Evolutionary conservation across 495 filamentous ascomycete genomes (phyloP).

Genomic region (Neurospora hispaniola): DNA sequence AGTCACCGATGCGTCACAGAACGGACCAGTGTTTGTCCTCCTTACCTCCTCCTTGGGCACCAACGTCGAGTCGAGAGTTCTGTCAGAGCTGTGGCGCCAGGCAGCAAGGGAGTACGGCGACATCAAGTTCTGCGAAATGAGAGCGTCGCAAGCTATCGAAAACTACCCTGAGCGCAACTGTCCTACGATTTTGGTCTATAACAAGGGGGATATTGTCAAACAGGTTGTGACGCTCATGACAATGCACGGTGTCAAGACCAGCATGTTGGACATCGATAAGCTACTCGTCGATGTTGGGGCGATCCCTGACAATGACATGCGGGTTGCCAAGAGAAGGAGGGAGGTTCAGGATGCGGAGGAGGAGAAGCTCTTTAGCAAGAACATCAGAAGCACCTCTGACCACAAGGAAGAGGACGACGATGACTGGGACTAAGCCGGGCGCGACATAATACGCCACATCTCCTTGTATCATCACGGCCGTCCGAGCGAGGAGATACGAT

Average conservation of each 20-base stretch:
- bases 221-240: constrained; percentile 81
- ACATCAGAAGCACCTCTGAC: constrained; percentile 33
- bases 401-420: constrained; percentile 55
- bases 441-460: neutral
- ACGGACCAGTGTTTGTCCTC: constrained; percentile 68
- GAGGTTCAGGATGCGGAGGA: constrained; percentile 50
- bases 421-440: constrained; percentile 59
- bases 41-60: constrained; percentile 64
- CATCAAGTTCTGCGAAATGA: constrained; percentile 95
- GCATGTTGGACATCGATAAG: constrained; percentile 52
- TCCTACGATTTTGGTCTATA: constrained; percentile 87
- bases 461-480: neutral
- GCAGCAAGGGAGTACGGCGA: constrained; percentile 78
- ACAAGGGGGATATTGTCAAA: constrained; percentile 79
- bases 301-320: constrained; percentile 62
- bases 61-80: constrained; percentile 71
- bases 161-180: constrained; percentile 91
- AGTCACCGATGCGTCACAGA: constrained; percentile 81
- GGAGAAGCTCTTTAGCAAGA: constrained; percentile 32
- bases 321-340: constrained; percentile 53
- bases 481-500: neutral
- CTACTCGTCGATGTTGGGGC: constrained; percentile 76
- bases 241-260: constrained; percentile 59
- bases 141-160: constrained; percentile 88
- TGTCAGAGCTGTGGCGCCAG: constrained; percentile 81